Base-by-base conservation (phyloP, 371 early-diverging fungal genomes). In the Zychaea mexicana region DNA sequence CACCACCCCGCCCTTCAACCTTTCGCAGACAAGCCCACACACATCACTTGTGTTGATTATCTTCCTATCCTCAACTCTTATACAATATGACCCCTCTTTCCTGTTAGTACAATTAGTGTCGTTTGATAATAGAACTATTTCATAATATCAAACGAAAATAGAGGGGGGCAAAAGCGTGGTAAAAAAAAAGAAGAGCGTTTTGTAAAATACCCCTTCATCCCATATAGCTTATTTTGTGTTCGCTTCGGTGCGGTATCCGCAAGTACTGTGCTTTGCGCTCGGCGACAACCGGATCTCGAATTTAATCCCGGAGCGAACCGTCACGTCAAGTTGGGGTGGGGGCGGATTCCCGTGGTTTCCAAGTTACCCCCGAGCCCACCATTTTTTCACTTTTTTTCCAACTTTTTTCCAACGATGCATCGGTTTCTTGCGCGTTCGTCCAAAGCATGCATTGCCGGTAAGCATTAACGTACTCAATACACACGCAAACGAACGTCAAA, bases 371-470 rank as follows among this genome's bases (percentile, higher is more conserved):
- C 49, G 49, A 49, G 49, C 22, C n/a, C n/a, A 3, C 15, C 3
- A 17, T 42, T 42, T 24, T 49, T 22, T 49, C 24, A 22, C 49
- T 19, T n/a, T 24, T 49, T 49, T 49, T 24, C 22, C 49, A 24
- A 49, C 49, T 19, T 6, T 49, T 49, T 42, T 42, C 15, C 15
- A 49, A 22, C 49, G 3, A 58, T 58, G 59, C 59, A 58, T 8
- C 39, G 59, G 22, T 45, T 58, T 15, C n/a, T 58, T 58, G 59
- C 59, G 28, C 59, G 59, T 30, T 58, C 38, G 45, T 19, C 59
- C 5, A 58, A 58, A 45, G 19, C 59, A 58, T 58, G 59, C 22
- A 28, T 26, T 39, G 59, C 59, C 17, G 59, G 59, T 58, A 58
- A 36, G 28, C 1, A 52, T 17, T 28, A 27, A 12, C 1, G 13